These are phyloP conservation scores for Arthrobotrys iridis DNA, from an alignment of 2,329 filamentous ascomycete species.

Conservation along the genomic window DNA sequence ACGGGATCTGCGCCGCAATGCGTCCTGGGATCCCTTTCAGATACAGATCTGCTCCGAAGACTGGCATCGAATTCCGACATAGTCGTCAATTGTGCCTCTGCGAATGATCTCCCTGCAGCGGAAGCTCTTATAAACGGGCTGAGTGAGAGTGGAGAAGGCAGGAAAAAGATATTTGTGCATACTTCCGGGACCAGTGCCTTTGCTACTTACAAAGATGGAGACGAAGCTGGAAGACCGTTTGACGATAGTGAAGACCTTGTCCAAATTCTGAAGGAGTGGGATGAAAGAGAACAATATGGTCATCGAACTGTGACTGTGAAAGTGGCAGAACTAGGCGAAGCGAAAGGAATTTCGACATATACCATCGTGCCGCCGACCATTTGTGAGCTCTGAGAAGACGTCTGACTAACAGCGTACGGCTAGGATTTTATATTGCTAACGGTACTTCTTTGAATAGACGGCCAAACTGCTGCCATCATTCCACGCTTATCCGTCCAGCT, in stretches of 20 bases:
- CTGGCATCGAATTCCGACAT: conserved; percentile 42
- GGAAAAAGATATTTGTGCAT: conserved; percentile 43
- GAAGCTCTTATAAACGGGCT: conserved; percentile 32
- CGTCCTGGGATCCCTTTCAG: conserved; percentile 23
- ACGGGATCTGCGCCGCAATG: conserved; percentile 39
- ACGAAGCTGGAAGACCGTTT: conserved; percentile 24
- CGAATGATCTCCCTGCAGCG: conserved; percentile 25
- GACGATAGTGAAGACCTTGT: conserved; percentile 27
- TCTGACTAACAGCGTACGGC: no score
- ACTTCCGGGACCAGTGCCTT: conserved; percentile 44
- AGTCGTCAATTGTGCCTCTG: conserved; percentile 44
- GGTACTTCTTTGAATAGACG: conserved; percentile 13
- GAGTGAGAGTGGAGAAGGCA: not conserved
- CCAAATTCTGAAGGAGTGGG: conserved; percentile 27
- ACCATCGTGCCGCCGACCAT: conserved; percentile 38
- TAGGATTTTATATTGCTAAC: not conserved
- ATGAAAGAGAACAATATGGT: conserved; percentile 32
- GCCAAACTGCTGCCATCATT: conserved; percentile 20
- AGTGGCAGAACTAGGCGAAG: conserved; percentile 13
- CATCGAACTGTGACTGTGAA: conserved; percentile 33
- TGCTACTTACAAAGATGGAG: conserved; percentile 22
- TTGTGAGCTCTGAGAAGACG: conserved; percentile 15
- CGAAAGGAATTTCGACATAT: conserved; percentile 22
- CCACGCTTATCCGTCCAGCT: conserved; percentile 43
- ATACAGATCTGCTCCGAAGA: conserved; percentile 22